Percentiles rank a stretch among this genome's conserved stretches.
Conservation (phyloP, 495 filamentous ascomycete species). For the Endocarpon pusillum region DNA sequence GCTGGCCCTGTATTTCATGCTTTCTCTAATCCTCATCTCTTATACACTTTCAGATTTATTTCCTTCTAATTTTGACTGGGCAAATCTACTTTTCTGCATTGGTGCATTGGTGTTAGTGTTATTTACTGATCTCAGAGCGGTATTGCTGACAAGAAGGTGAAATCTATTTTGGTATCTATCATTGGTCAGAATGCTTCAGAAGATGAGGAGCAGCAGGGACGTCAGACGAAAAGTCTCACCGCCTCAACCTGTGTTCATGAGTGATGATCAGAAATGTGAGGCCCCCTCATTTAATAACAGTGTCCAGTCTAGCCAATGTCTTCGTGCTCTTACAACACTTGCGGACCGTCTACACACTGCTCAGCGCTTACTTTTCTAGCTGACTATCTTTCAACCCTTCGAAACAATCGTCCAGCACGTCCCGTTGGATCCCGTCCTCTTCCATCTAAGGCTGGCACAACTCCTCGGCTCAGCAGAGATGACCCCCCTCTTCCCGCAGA, state of each 20-base stretch:
- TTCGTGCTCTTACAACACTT: conserved; percentile 11
- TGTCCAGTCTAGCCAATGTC: conserved; percentile 6
- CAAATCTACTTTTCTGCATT: too few relatives aligned
- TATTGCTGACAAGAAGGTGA: too few relatives aligned
- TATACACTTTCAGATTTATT: too few relatives aligned
- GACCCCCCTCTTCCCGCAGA: conserved; percentile 26
- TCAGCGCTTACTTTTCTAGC: conserved; percentile 21
- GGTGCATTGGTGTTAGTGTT: too few relatives aligned
- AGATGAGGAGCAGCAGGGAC: conserved; percentile 13
- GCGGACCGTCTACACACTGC: conserved; percentile 14
- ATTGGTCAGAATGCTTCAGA: neutral
- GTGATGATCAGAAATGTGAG: conserved; percentile 72
- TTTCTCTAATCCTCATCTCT: too few relatives aligned
- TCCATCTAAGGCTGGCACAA: conserved; percentile 28
- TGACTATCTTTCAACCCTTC: conserved; percentile 62
- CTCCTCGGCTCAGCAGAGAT: conserved; percentile 20
- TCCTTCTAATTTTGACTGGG: too few relatives aligned
- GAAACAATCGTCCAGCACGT: conserved; percentile 57
- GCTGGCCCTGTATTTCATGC: too few relatives aligned
- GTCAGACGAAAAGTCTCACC: conserved; percentile 45
- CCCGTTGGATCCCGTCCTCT: conserved; percentile 68
- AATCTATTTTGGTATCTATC: too few relatives aligned
- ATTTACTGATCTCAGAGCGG: too few relatives aligned
- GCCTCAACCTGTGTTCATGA: conserved; percentile 69
- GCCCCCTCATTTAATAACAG: conserved; percentile 1